Conservation (phyloP, 305 asterid genomes). For the Fraxinus dipetala region DNA sequence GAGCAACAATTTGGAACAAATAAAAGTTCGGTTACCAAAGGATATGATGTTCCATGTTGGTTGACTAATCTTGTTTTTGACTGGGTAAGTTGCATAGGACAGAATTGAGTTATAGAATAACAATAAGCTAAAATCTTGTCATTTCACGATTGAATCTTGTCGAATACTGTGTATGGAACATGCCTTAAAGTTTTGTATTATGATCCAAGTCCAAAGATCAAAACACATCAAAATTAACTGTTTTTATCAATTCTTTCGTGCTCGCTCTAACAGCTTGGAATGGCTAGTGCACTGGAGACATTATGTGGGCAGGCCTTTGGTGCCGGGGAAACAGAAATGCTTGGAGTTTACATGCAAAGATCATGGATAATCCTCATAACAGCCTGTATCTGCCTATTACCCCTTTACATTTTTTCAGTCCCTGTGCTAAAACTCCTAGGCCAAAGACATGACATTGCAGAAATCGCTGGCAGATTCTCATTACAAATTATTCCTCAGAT, state of each 20-base stretch:
- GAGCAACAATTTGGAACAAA: neutral
- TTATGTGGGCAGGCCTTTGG: slow-evolving; percentile 93
- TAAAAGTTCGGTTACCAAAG: neutral
- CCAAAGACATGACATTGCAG: slow-evolving; percentile 70
- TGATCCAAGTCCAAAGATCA: neutral
- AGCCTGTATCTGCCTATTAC: slow-evolving; percentile 58
- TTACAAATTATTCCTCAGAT: slow-evolving; percentile 74
- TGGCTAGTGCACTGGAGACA: slow-evolving; percentile 95
- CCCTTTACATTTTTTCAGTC: slow-evolving; percentile 63
- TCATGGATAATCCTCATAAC: slow-evolving; percentile 71
- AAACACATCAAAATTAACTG: neutral
- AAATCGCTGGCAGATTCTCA: slow-evolving; percentile 70
- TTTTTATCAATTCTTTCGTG: neutral
- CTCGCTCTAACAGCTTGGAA: slow-evolving; percentile 59
- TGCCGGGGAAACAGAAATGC: slow-evolving; percentile 72
- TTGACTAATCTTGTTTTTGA: neutral
- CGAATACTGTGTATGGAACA: neutral
- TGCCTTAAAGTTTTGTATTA: neutral
- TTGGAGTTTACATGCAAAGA: slow-evolving; percentile 82
- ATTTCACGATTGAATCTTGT: neutral
- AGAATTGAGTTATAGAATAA: neutral
- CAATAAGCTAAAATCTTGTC: neutral
- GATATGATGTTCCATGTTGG: neutral
- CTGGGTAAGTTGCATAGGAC: neutral
- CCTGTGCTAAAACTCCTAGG: slow-evolving; percentile 68